These are phyloP conservation scores for Physcomitrium patens DNA, from an alignment of 225 moss, liverwort and hornwort genomes.

Conservation along the genomic window DNA sequence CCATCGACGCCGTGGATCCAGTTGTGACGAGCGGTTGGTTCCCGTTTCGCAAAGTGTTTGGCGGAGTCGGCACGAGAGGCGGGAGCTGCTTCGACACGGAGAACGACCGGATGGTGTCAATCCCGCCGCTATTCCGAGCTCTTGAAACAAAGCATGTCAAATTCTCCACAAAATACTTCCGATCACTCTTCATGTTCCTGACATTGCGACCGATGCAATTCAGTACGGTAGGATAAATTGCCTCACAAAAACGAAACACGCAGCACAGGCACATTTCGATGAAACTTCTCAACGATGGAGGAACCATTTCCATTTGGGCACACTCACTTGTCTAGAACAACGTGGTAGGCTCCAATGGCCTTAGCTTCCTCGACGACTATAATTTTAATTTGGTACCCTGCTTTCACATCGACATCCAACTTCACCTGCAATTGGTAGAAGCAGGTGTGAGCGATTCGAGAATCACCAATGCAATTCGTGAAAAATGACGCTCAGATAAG, in stretches of 20 bases:
- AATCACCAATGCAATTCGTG: neutral
- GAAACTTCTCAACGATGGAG: too few species aligned
- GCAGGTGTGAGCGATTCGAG: neutral
- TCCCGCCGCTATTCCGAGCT: slow-evolving; percentile 50
- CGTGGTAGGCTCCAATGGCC: slow-evolving; percentile 50
- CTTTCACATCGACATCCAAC: slow-evolving; percentile 53
- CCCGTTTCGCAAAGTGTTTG: slow-evolving; percentile 23
- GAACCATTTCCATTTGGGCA: neutral
- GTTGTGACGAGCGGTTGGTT: slow-evolving; percentile 18
- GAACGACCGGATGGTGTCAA: slow-evolving; percentile 58
- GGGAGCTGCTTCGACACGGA: slow-evolving; percentile 56
- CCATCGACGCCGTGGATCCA: slow-evolving; percentile 21
- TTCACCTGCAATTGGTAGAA: slow-evolving; percentile 35
- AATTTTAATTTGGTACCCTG: slow-evolving; percentile 32
- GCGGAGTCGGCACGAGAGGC: slow-evolving; percentile 47
- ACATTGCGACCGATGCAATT: neutral
- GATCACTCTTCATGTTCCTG: slow-evolving; percentile 52
- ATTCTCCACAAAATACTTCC: slow-evolving; percentile 57
- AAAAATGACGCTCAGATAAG: too few species aligned
- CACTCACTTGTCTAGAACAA: slow-evolving; percentile 56
- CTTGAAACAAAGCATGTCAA: slow-evolving; percentile 63
- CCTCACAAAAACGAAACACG: too few species aligned
- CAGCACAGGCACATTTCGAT: too few species aligned
- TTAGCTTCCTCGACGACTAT: slow-evolving; percentile 59
- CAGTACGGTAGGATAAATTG: too few species aligned